Evolutionary conservation across 768 basidiomycete species (phyloP).

Genomic region (Boletus pseudopeckii): DNA sequence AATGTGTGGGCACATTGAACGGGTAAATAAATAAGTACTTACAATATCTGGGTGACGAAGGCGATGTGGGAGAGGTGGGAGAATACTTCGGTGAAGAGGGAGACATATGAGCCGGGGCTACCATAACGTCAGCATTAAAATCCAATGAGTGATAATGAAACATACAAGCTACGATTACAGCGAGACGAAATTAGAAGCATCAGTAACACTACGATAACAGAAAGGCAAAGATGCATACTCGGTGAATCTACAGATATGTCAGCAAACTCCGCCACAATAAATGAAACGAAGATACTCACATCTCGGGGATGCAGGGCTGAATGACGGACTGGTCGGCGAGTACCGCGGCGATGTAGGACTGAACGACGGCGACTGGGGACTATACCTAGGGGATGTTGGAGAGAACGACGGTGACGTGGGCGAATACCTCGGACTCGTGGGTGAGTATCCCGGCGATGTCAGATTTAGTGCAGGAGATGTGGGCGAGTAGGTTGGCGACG

Average conservation of each 20-base stretch:
- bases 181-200: constrained; percentile 4
- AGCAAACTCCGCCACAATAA: not conserved
- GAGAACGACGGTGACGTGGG: constrained; percentile 84
- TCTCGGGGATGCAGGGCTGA: too few species aligned
- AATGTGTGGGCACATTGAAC: constrained; percentile 10
- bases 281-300: too few species aligned
- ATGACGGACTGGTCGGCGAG: too few species aligned
- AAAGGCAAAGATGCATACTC: constrained; percentile 48
- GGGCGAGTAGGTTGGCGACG: constrained; percentile 85
- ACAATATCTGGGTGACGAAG: constrained; percentile 93
- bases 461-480: constrained; percentile 81
- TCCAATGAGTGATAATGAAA: constrained; percentile 12
- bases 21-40: constrained; percentile 28
- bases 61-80: constrained; percentile 89
- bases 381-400: constrained; percentile 80
- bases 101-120: constrained; percentile 79
- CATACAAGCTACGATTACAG: constrained; percentile 56
- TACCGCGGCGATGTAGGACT: constrained; percentile 58
- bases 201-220: constrained; percentile 21
- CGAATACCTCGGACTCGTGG: constrained; percentile 79
- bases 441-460: constrained; percentile 69
- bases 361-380: constrained; percentile 58
- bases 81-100: constrained; percentile 92
- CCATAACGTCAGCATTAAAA: constrained; percentile 8
- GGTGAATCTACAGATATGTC: constrained; percentile 59